These are phyloP conservation scores for Cystobasidium sp. DNA, from an alignment of 1,284 basidiomycete genomes.

Conservation along the genomic window DNA sequence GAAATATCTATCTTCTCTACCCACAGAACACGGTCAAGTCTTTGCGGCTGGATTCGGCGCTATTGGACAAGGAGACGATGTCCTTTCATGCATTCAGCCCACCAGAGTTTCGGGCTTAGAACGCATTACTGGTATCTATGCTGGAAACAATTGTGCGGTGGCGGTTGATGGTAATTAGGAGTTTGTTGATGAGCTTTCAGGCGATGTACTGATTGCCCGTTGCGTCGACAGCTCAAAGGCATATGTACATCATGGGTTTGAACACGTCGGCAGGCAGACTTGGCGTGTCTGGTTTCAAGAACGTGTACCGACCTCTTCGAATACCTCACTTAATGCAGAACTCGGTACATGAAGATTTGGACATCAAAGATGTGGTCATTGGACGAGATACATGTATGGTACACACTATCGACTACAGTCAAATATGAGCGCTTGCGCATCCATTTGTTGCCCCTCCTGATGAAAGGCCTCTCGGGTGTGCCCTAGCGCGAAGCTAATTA, in stretches of 20 bases:
- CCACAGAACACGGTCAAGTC: slow-evolving; percentile 27
- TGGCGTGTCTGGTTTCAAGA: slow-evolving; percentile 7
- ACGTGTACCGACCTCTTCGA: slow-evolving; percentile 9
- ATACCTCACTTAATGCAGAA: background rate
- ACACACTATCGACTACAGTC: slow-evolving; percentile 3
- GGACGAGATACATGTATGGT: slow-evolving; percentile 21
- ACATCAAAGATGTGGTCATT: slow-evolving; percentile 13
- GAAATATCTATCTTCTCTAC: background rate
- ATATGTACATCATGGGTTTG: slow-evolving; percentile 27
- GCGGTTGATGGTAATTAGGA: slow-evolving; percentile 21
- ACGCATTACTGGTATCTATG: slow-evolving; percentile 8
- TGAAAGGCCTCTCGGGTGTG: no score
- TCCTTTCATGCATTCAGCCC: slow-evolving; percentile 9
- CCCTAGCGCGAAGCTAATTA: no score
- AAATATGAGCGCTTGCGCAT: background rate
- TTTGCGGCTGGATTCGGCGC: slow-evolving; percentile 41
- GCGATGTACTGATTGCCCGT: background rate
- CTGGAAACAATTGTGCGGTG: slow-evolving; percentile 20
- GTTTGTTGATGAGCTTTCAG: no score
- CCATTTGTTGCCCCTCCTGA: no score
- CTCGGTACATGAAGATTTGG: background rate
- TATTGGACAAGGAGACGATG: slow-evolving; percentile 20
- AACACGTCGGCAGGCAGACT: slow-evolving; percentile 29
- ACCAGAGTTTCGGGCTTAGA: slow-evolving; percentile 6
- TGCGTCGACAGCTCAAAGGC: background rate